These are phyloP conservation scores for Cryomyces minteri DNA, from an alignment of 495 filamentous ascomycete species.

Conservation along the genomic window DNA sequence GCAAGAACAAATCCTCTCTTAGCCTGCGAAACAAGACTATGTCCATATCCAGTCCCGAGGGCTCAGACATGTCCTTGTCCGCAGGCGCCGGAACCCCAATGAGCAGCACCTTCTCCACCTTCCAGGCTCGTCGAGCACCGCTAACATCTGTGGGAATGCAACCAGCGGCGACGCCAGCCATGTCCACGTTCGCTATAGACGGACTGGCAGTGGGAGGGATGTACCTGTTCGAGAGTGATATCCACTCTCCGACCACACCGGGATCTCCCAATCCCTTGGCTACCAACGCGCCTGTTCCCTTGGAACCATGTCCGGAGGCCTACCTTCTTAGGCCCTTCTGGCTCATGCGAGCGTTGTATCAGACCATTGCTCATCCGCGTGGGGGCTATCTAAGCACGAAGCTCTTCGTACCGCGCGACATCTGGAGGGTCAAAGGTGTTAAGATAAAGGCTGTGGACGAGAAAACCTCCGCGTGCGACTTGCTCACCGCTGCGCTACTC, in stretches of 20 bases:
- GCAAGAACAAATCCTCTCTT: constrained; percentile 42
- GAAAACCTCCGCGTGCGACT: constrained; percentile 81
- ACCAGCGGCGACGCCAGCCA: constrained; percentile 56
- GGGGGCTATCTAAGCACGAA: constrained; percentile 84
- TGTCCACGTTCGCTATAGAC: constrained; percentile 32
- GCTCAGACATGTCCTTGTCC: constrained; percentile 43
- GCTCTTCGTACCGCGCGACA: constrained; percentile 79
- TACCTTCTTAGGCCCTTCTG: constrained; percentile 81
- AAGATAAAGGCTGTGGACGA: constrained; percentile 87
- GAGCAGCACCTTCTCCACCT: constrained; percentile 42
- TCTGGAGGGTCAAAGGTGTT: constrained; percentile 86
- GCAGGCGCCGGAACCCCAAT: constrained; percentile 63
- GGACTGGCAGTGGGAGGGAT: constrained; percentile 45
- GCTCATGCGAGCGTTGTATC: constrained; percentile 85
- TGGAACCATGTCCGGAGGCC: constrained; percentile 85
- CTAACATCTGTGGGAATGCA: too few relatives aligned
- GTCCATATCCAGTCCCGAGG: constrained; percentile 56
- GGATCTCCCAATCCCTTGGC: constrained; percentile 39
- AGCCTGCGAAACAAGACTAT: constrained; percentile 56
- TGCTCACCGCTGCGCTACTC: constrained; percentile 74
- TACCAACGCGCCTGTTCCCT: constrained; percentile 43
- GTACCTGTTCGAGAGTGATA: constrained; percentile 70
- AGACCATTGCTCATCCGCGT: constrained; percentile 77
- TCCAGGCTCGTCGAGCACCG: constrained; percentile 30
- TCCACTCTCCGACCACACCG: constrained; percentile 38